phyloP scores from a whole-genome alignment of 1,284 basidiomycete genomes.

The Vanrija humicola region DNA sequence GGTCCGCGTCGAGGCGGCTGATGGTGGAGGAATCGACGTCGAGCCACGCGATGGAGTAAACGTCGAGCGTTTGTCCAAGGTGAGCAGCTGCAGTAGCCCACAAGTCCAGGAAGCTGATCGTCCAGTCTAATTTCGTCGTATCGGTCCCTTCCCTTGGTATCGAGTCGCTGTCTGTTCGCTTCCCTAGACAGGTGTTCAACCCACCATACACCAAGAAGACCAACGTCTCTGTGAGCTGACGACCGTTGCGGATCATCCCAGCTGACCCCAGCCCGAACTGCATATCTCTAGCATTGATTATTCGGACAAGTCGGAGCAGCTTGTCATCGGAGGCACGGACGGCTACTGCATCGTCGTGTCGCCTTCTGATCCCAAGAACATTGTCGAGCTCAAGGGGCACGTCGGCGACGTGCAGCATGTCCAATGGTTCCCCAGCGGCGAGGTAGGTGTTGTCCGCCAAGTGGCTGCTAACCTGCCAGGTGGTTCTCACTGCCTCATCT shows the following conservation, averaged over 20 bases:
- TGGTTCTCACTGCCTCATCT: conserved; percentile 48
- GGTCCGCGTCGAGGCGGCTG: conserved; percentile 23
- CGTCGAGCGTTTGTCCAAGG: conserved; percentile 33
- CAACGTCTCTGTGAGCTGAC: conserved; percentile 28
- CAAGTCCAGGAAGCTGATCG: conserved; percentile 7
- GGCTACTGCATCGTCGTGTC: conserved; percentile 44
- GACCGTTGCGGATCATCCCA: too few species aligned
- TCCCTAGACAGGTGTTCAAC: conserved; percentile 39
- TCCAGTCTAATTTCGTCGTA: conserved; percentile 35
- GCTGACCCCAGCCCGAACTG: conserved; percentile 21
- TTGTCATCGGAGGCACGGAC: conserved; percentile 48
- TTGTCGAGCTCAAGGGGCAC: conserved; percentile 46
- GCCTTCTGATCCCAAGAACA: conserved; percentile 4
- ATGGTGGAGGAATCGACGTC: conserved; percentile 27
- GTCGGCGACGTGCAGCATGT: conserved; percentile 49
- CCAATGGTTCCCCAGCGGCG: conserved; percentile 44
- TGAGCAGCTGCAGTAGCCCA: too few species aligned
- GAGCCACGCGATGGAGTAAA: conserved; percentile 30
- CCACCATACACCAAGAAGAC: conserved; percentile 35
- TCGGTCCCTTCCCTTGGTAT: conserved; percentile 30
- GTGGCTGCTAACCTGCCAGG: conserved; percentile 29
- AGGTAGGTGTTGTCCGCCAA: conserved; percentile 21
- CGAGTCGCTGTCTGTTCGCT: conserved; percentile 24
- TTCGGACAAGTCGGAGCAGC: conserved; percentile 29
- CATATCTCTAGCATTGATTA: conserved; percentile 43